Evolutionary conservation across 192 early-diverging fungal species (phyloP).

Genomic region (Obelidium mucronatum): DNA sequence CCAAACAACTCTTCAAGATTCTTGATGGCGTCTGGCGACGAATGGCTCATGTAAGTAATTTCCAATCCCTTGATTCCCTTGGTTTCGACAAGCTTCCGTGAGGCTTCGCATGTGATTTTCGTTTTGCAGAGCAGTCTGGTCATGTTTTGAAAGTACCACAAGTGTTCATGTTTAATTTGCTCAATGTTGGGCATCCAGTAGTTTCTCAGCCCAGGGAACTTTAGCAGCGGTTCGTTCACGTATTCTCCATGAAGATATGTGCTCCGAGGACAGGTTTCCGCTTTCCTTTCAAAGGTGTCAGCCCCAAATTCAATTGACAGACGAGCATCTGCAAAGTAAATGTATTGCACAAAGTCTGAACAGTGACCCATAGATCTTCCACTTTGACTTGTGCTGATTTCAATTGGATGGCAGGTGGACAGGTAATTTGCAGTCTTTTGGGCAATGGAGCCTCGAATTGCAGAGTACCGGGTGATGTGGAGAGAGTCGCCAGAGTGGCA

Average conservation of each 20-base stretch:
- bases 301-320: background rate
- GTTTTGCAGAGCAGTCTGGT: constrained; percentile 3
- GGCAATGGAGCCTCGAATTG: background rate
- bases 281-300: background rate
- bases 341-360: constrained; percentile 6
- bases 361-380: constrained; percentile 16
- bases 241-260: constrained; percentile 26
- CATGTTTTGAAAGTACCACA: background rate
- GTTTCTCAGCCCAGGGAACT: background rate
- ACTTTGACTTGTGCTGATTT: background rate
- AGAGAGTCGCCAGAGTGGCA: background rate
- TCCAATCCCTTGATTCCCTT: background rate
- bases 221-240: background rate
- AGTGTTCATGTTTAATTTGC: background rate
- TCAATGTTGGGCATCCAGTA: constrained; percentile 30
- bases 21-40: background rate
- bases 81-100: background rate
- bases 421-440: background rate
- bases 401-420: background rate
- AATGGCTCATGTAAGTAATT: constrained; percentile 24
- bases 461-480: background rate
- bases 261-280: background rate
- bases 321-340: constrained; percentile 12
- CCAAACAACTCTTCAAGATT: background rate
- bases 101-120: background rate